Base-by-base conservation (phyloP, 2,329 filamentous ascomycete genomes). In the Chaetomium olivaceum region DNA sequence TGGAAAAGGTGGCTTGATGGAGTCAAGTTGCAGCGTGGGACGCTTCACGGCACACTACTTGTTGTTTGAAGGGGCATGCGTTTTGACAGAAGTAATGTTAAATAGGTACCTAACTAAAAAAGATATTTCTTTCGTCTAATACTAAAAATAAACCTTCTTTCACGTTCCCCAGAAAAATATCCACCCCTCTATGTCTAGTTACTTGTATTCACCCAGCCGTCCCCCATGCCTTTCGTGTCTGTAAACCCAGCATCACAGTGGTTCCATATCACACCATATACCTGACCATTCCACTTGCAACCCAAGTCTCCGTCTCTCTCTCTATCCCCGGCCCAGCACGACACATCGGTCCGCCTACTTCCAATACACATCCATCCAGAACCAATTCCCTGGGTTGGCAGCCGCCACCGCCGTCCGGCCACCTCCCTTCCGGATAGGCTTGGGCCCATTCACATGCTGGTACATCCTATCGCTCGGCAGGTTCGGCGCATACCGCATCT, bases 281-380 rank as follows among this genome's bases (percentile, higher is more conserved):
- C 3, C n/a, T 6, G 4, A 43, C 23, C 9, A 48, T 48, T 4
- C n/a, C 7, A 11, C n/a, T 23, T 9, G 4, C 4, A 9, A 6
- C 6, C 9, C 16, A 48, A 21, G 7, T 11, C 46, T 48, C 33
- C 33, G 3, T 11, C 8, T n/a, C 8, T 48, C 21, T 3, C 8
- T 9, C 2, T 11, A n/a, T n/a, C 46, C n/a, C 9, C 7, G 8
- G 7, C n/a, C 9, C 7, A 3, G 7, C 46, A 48, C n/a, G n/a
- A 25, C 55, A 43, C 16, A 27, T 11, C 36, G 62, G 25, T n/a
- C 4, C 39, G 16, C 6, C 52, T 31, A 68, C 48, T 68, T 64
- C 67, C 67, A 68, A 50, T 68, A 68, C 21, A 66, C 67, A 61
- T 68, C 67, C 64, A 66, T 64, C 67, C 67, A 68, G 33, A 66